Evolutionary conservation across 2,329 filamentous ascomycete species (phyloP).

Genomic region (Botryotinia narcissicola): DNA sequence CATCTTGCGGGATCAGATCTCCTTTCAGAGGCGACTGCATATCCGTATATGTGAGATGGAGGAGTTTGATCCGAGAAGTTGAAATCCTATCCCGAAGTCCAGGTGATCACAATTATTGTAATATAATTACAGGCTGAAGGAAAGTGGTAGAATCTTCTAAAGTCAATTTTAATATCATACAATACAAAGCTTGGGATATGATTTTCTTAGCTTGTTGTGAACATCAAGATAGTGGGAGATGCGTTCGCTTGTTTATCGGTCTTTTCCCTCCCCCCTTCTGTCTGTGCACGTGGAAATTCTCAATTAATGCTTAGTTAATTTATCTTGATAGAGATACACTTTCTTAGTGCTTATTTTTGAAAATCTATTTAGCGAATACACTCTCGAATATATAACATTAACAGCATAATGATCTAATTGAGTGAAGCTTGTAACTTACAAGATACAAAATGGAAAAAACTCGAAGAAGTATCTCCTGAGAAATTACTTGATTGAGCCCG

Average conservation of each 20-base stretch:
- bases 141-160: background rate
- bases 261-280: background rate
- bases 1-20: background rate
- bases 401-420: background rate
- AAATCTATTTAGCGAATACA: background rate
- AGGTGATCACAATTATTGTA: background rate
- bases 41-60: background rate
- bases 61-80: background rate
- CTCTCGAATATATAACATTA: background rate
- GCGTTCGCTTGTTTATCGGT: background rate
- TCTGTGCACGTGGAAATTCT: background rate
- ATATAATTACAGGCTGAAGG: background rate
- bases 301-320: background rate
- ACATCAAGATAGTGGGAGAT: background rate
- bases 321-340: background rate
- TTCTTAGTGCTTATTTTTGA: background rate
- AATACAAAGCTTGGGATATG: background rate
- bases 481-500: background rate
- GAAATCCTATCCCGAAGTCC: background rate
- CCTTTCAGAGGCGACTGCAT: background rate
- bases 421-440: background rate
- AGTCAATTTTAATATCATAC: background rate
- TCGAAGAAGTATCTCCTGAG: background rate
- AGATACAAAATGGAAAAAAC: background rate
- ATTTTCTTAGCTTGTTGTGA: background rate